Conservation (phyloP, 768 basidiomycete species). For the Boletus pseudopeckii region DNA sequence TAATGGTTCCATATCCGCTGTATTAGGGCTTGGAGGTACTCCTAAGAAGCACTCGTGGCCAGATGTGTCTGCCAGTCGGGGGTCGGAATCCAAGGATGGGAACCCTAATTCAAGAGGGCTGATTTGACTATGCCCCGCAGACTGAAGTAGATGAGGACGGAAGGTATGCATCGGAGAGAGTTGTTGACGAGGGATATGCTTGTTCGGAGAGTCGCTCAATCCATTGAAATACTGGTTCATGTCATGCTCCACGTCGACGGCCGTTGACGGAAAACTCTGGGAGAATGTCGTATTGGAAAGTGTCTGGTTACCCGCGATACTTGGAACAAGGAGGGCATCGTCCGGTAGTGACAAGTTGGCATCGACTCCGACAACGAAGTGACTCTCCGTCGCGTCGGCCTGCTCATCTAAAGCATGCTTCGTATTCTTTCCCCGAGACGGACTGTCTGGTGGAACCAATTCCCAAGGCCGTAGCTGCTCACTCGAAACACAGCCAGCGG, state of each 20-base stretch:
- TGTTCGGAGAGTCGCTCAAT: constrained; percentile 22
- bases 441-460: constrained; percentile 1
- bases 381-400: neutral
- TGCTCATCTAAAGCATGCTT: neutral
- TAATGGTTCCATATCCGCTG: neutral
- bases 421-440: neutral
- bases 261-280: neutral
- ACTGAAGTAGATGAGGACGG: constrained; percentile 5
- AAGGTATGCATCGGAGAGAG: constrained; percentile 4
- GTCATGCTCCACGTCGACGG: constrained; percentile 18
- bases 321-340: neutral
- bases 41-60: constrained; percentile 24
- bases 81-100: constrained; percentile 6
- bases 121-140: neutral
- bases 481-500: constrained; percentile 6
- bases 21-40: constrained; percentile 25
- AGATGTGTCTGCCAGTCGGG: constrained; percentile 2
- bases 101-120: constrained; percentile 4
- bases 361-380: neutral
- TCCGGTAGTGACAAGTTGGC: neutral
- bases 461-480: constrained; percentile 17
- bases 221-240: constrained; percentile 30
- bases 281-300: neutral
- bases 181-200: neutral
- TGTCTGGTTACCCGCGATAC: neutral